Evolutionary conservation across 805 yeast species (phyloP), one percentile per base, ranked within the genome.

Genomic region (Ogataea polymorpha): DNA sequence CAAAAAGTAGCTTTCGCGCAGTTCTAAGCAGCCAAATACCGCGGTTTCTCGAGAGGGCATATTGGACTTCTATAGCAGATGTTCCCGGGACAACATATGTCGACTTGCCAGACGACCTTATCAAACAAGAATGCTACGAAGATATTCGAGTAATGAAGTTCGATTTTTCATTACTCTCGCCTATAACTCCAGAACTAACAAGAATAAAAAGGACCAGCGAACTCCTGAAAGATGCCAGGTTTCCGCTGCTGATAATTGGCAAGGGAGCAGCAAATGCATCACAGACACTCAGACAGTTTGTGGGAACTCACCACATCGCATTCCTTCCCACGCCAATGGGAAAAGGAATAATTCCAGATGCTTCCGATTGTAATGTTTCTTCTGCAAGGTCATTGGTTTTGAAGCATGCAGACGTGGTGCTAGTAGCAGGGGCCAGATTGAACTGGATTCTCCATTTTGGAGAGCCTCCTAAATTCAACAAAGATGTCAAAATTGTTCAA

Each of bases 261-360:
- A 82, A 82, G 59, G 88, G 88, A 3, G 74, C 82, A 3, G 74
- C 82, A 0, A 68, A 73, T 42, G 35, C 50, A 6, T 63, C 67
- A 2, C 58, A 59, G 26, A 54, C 57, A 2, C 44, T 82, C 7
- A 58, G 73, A 2, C 28, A 48, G 0, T 67, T 82, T 36, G 68
- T 82, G 14, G 37, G 55, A 5, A 26, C 39, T 1, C 73, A 77
- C 37, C 52, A 63, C 8, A 36, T 82, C 1, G 77, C 83, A 1
- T 82, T 82, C 49, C 53, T 82, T 35, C 86, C 89, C 8, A 82
- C 89, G 0, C 88, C 90, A 3, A 82, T 82, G 90, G 90, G 85
- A 0, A 82, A 82, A 58, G 90, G 90, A 8, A 76, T 82, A 0
- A 61, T 82, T 1, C 65, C 75, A 3, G 90, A 82, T 53, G 48